Conservation (phyloP, 2,329 filamentous ascomycete species). For the Lasiodiplodia citricola region DNA sequence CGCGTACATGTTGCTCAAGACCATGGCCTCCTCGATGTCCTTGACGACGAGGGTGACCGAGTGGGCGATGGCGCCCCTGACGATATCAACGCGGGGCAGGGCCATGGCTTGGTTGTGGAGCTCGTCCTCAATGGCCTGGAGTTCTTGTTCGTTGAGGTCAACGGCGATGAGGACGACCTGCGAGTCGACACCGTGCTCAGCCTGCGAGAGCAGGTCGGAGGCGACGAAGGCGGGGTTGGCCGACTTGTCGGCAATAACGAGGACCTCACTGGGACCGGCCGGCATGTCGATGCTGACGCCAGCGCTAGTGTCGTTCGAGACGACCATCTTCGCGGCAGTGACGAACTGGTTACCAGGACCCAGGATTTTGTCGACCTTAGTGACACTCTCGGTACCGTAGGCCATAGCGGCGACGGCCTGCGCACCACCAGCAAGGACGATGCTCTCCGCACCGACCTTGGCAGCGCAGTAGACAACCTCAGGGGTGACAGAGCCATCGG, state of each 20-base stretch:
- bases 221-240: constrained; percentile 95
- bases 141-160: constrained; percentile 72
- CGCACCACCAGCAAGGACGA: constrained; percentile 92
- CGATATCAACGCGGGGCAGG: constrained; percentile 89
- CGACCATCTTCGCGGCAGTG: constrained; percentile 97
- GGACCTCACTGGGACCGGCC: constrained; percentile 91
- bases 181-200: constrained; percentile 94
- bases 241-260: constrained; percentile 89
- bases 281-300: constrained; percentile 98
- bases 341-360: constrained; percentile 98
- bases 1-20: constrained; percentile 90
- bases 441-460: constrained; percentile 94
- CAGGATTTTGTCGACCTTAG: constrained; percentile 98
- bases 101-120: constrained; percentile 85
- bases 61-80: constrained; percentile 87
- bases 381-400: constrained; percentile 92
- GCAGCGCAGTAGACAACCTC: constrained; percentile 98
- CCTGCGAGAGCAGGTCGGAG: constrained; percentile 91
- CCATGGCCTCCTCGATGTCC: constrained; percentile 76
- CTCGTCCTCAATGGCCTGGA: constrained; percentile 88
- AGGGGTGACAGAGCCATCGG: constrained; percentile 89
- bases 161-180: constrained; percentile 93
- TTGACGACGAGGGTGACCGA: constrained; percentile 82
- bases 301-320: constrained; percentile 95
- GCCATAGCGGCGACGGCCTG: constrained; percentile 97